Base-by-base conservation (phyloP, 768 basidiomycete genomes). In the Podaxis sp. region DNA sequence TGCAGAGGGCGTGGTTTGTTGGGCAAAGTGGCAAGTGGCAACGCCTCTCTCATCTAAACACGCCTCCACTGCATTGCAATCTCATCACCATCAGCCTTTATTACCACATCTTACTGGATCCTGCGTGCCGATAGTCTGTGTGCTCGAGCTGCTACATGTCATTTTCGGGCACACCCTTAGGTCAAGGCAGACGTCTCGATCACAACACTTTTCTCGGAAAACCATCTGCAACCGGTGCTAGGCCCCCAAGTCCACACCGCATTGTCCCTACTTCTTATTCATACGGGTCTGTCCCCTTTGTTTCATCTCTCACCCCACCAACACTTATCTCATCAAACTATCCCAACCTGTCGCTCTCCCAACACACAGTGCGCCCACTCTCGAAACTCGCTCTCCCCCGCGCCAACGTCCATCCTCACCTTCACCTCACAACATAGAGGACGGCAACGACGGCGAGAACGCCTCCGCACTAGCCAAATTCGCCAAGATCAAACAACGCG, bases 151-250 rank as follows among this genome's bases (percentile, higher is more conserved):
- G 72, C 71, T 78, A 80, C 82, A 93, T 93, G 91, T 92, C 90
- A 76, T 93, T 93, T 86, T 82, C 89, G 73, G 83, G 86, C 74
- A 92, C 91, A 73, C 89, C 91, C 61, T 77, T 92, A 67, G 88
- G 87, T 77, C 88, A 91, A 86, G 88, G 87, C 80, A 89, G 90
- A 83, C 87, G 91, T 79, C 85, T 92, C 73, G 90, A 91, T 83
- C 90, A 88, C 73, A 79, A 80, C 73, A 82, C 89, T 55, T 92
- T 93, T 71, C 85, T 91, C 73, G 87, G 86, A 64, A 90, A 89
- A 79, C 75, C 75, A 61, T 71, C 74, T 57, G 74, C 75, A 19
- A 74, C 67, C 67, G 72, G 67, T 55, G 73, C 71, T 66, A 75
- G 75, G 57, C 74, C 73, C 19, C 73, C 74, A 33, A 73, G 73